Evolutionary conservation across 192 early-diverging fungal species (phyloP), one percentile per base, ranked within the genome.

Genomic region (Coemansia sp.): DNA sequence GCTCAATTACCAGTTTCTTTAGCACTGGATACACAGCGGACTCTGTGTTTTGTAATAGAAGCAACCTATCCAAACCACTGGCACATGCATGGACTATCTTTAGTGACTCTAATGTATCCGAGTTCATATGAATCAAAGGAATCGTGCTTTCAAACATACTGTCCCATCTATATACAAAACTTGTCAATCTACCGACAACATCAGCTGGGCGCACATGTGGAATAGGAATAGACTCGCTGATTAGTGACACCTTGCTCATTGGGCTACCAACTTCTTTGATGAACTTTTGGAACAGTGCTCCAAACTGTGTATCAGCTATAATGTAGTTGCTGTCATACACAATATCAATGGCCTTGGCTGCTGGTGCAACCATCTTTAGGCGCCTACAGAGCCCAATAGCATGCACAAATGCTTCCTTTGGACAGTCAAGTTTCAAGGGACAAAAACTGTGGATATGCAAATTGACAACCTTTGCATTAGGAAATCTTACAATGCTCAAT

Each of bases 321-420:
- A 54, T 54, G 14, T 54, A 54, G 19, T 54, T 54, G 52, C 52
- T 54, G 52, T 14, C 52, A 54, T 54, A 54, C 29, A 31, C 52
- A 6, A 54, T 30, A 19, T 54, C 52, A 4, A 54, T 19, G 20
- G 1, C 33, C 14, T 54, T n/a, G 0, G 52, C 52, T 14, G 14
- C 20, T 19, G 52, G 52, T 2, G 30, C 29, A 3, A 54, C 19
- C 8, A 33, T 33, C 28, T 54, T 54, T 17, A 54, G 17, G 6
- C 52, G 52, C 28, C 52, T 8, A 14, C 52, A 54, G 29, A 54
- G 30, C 52, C 52, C 52, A 33, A 54, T 54, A 11, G 52, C 52
- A 30, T 54, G 52, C 29, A 54, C 52, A 54, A 54, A 54, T n/a
- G 52, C 52, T n/a, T 54, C 52, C 30, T 54, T 54, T 30, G 52